phyloP scores from a whole-genome alignment of 2,329 filamentous ascomycete genomes.

The Neofusicoccum sp. region DNA sequence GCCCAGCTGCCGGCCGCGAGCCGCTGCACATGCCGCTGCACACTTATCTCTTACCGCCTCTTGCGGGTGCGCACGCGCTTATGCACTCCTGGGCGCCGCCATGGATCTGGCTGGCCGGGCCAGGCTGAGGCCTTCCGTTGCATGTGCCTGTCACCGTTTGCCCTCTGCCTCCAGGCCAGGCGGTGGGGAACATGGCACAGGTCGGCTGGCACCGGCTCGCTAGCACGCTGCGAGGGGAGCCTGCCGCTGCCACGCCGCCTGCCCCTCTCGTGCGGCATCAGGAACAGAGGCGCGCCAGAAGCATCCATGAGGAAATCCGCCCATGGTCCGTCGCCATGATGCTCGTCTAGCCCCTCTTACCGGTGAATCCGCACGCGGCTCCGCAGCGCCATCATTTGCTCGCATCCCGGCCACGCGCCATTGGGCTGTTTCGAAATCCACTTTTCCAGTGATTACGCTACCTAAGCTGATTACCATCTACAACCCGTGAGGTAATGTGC shows the following conservation, averaged over 20 bases:
- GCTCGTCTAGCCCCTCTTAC: conserved; percentile 1
- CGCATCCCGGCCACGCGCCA: neutral
- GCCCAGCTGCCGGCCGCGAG: neutral
- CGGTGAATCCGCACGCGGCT: neutral
- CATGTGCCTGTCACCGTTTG: conserved; percentile 15
- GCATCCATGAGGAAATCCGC: conserved; percentile 2
- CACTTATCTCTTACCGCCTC: conserved; percentile 12
- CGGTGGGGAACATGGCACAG: conserved; percentile 12
- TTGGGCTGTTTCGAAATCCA: conserved; percentile 21
- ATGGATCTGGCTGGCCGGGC: conserved; percentile 7
- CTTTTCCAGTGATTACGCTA: conserved; percentile 30
- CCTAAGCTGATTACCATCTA: conserved; percentile 32
- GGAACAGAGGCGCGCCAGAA: neutral
- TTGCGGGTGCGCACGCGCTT: conserved; percentile 14
- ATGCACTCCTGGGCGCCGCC: neutral
- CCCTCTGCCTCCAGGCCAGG: neutral
- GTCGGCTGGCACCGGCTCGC: neutral
- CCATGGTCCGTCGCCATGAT: neutral
- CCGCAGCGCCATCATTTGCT: neutral
- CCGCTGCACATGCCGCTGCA: neutral
- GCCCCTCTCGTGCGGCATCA: conserved; percentile 1
- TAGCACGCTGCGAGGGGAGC: neutral
- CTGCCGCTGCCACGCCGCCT: neutral
- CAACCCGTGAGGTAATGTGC: conserved; percentile 31
- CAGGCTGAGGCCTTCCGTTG: conserved; percentile 9